Evolutionary conservation across 345 rosid genomes (phyloP).

Genomic region (Hibiscus tridactylites): DNA sequence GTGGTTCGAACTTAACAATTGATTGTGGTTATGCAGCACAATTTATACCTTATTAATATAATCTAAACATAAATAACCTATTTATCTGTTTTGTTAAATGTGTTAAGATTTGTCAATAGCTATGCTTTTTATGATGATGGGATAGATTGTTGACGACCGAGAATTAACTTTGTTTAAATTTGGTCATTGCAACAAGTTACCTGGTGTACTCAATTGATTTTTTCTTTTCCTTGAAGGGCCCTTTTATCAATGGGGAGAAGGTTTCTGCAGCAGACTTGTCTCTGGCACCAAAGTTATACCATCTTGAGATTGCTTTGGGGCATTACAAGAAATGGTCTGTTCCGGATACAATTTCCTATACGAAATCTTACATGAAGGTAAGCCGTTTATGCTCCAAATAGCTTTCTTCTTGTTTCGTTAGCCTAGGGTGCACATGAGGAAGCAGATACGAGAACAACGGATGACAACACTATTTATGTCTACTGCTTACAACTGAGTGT

Average conservation of each 20-base stretch:
- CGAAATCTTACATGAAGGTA: constrained; percentile 81
- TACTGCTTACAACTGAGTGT: background rate
- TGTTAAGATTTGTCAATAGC: background rate
- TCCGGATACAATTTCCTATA: constrained; percentile 65
- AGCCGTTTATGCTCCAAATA: background rate
- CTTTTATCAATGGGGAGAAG: constrained; percentile 74
- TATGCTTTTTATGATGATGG: background rate
- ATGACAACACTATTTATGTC: background rate
- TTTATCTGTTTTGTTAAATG: background rate
- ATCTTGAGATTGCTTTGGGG: constrained; percentile 78
- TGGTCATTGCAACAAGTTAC: background rate
- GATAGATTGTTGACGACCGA: background rate
- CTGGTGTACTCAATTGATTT: background rate
- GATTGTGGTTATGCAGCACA: background rate
- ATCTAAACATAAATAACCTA: too few relatives aligned
- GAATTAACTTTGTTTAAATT: background rate
- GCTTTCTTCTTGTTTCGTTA: background rate
- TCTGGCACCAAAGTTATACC: constrained; percentile 67
- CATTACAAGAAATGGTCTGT: constrained; percentile 82
- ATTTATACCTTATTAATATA: too few relatives aligned
- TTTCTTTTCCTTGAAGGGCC: constrained; percentile 45
- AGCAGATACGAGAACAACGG: background rate
- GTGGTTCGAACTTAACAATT: background rate
- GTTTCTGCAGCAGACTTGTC: constrained; percentile 85
- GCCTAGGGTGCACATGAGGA: background rate